Conservation (phyloP, 208 protist genomes). For the Blastocrithidia nonstop region DNA sequence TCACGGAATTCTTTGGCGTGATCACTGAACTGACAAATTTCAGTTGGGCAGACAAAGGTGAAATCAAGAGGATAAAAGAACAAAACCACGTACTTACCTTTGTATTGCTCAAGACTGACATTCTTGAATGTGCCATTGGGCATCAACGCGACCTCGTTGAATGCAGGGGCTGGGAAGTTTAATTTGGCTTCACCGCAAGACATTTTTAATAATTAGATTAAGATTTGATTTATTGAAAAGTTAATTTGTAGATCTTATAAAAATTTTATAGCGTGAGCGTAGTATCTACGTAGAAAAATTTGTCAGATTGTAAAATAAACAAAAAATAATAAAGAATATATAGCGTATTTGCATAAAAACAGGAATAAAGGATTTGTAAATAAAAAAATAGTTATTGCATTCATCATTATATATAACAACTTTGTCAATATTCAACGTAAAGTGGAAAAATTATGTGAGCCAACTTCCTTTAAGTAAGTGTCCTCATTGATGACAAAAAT, state of each 20-base stretch:
- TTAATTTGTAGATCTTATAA: background rate
- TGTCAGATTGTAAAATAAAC: constrained; percentile 2
- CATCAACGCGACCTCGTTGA: constrained; percentile 84
- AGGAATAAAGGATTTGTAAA: too few species aligned
- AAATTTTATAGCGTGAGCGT: background rate
- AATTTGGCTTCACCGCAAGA: constrained; percentile 14
- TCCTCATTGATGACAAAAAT: too few species aligned
- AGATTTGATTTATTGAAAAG: background rate
- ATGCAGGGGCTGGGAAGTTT: constrained; percentile 81
- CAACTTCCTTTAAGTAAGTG: too few species aligned
- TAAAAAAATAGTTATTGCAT: too few species aligned
- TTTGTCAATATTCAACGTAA: too few species aligned
- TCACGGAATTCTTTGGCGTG: constrained; percentile 76
- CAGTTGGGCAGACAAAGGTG: constrained; percentile 95
- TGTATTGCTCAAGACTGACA: constrained; percentile 79
- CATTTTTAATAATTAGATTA: too few species aligned
- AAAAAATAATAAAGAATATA: background rate
- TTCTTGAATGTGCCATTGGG: constrained; percentile 90
- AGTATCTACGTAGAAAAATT: constrained; percentile 3
- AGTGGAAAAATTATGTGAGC: too few species aligned
- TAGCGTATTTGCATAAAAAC: too few species aligned
- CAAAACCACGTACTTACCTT: constrained; percentile 90
- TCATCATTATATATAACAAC: too few species aligned
- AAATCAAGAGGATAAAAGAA: constrained; percentile 96
- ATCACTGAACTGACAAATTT: constrained; percentile 93